Percentiles rank a stretch among this genome's conserved stretches.
Evolutionary conservation across 202 grass and related monocot species (phyloP).

Genomic region (Miscanthus sacchariflorus): DNA sequence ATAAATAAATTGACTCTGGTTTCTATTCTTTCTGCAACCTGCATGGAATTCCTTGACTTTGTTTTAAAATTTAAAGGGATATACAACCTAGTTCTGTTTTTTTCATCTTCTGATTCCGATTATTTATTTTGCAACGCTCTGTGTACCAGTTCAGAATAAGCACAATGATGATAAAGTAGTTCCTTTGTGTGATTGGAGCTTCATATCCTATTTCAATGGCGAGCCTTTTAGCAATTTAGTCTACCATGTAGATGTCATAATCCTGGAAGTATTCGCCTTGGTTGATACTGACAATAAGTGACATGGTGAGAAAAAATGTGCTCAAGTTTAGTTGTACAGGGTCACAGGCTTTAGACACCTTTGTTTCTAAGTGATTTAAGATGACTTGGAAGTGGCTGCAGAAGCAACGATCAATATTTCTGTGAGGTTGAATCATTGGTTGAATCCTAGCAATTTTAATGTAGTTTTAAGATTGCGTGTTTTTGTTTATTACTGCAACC

Average conservation of each 20-base stretch:
- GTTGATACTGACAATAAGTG: background rate
- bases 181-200: slow-evolving; percentile 6
- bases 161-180: background rate
- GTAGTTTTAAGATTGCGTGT: background rate
- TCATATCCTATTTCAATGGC: background rate
- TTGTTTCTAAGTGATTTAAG: background rate
- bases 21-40: background rate
- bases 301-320: background rate
- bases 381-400: background rate
- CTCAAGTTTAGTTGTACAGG: background rate
- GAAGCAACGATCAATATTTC: background rate
- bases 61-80: background rate
- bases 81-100: background rate
- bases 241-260: background rate
- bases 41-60: background rate
- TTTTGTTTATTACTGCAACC: background rate
- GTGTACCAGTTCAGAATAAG: background rate
- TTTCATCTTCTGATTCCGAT: background rate
- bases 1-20: background rate
- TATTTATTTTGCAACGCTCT: background rate
- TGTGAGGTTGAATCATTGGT: background rate
- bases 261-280: background rate
- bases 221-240: background rate
- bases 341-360: background rate
- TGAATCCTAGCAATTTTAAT: background rate